Evolutionary conservation across 345 rosid species (phyloP).

Genomic region (Pseudoturritis turrita): DNA sequence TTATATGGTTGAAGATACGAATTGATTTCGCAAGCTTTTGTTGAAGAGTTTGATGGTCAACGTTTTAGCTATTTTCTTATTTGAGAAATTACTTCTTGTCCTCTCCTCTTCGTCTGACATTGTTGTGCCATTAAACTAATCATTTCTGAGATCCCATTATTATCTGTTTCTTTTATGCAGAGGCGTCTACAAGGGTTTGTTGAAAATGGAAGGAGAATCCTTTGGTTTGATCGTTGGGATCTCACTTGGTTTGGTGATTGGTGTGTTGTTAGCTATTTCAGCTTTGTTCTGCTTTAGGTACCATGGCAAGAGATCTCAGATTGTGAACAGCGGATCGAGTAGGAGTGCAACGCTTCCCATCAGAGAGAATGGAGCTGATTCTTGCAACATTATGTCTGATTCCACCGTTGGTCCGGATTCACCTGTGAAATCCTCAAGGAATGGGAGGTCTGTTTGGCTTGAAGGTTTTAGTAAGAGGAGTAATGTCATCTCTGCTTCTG

Average conservation of each 20-base stretch:
- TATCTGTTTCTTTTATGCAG: conserved; percentile 23
- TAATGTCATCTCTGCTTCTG: conserved; percentile 62
- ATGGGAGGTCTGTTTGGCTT: conserved; percentile 69
- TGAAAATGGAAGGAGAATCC: conserved; percentile 65
- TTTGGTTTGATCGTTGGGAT: conserved; percentile 86
- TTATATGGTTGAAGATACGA: not conserved
- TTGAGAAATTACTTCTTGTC: conserved; percentile 10
- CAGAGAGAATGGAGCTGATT: conserved; percentile 69
- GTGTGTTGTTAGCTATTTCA: conserved; percentile 68
- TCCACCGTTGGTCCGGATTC: conserved; percentile 85
- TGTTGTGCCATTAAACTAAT: not conserved
- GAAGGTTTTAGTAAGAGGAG: conserved; percentile 64
- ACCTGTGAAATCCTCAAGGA: conserved; percentile 64
- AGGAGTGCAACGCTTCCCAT: conserved; percentile 75
- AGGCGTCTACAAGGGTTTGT: conserved; percentile 24
- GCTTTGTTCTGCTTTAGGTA: conserved; percentile 55
- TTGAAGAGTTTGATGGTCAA: conserved; percentile 23
- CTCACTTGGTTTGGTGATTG: conserved; percentile 89
- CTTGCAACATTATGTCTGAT: conserved; percentile 72
- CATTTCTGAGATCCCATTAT: conserved; percentile 15
- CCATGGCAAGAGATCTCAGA: conserved; percentile 80
- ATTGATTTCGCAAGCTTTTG: conserved; percentile 20
- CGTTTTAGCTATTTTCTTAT: not conserved
- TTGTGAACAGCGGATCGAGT: conserved; percentile 82
- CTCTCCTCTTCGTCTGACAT: conserved; percentile 14